Percentiles rank a stretch among this genome's conserved stretches.
Evolutionary conservation across 192 early-diverging fungal species (phyloP).

Genomic region (Podila clonocystis): DNA sequence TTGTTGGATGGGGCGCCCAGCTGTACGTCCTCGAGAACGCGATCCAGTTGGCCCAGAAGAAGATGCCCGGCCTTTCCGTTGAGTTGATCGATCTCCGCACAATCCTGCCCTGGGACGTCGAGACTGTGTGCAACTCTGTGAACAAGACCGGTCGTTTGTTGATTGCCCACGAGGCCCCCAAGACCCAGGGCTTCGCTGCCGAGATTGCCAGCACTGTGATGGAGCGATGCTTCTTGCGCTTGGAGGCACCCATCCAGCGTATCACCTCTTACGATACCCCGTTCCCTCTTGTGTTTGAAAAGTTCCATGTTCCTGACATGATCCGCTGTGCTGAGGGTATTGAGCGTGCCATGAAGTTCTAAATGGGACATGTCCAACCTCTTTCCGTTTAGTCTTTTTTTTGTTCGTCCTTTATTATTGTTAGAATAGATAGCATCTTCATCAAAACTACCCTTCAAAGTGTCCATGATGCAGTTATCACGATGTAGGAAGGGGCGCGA

Average conservation of each 20-base stretch:
- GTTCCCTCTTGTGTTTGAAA: conserved; percentile 93
- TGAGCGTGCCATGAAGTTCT: conserved; percentile 81
- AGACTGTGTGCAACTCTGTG: conserved; percentile 90
- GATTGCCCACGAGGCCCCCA: conserved; percentile 94
- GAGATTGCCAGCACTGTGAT: conserved; percentile 91
- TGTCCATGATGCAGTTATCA: too few species aligned
- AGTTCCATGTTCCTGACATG: conserved; percentile 91
- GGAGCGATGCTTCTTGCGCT: conserved; percentile 90
- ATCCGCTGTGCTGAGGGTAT: conserved; percentile 90
- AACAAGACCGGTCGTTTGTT: conserved; percentile 93
- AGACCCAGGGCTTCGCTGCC: conserved; percentile 89
- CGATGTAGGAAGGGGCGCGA: too few species aligned
- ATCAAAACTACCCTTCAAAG: too few species aligned
- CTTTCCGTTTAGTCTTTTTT: not conserved
- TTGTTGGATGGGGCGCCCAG: conserved; percentile 93
- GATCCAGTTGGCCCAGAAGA: conserved; percentile 84
- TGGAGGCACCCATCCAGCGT: conserved; percentile 91
- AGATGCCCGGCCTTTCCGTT: conserved; percentile 84
- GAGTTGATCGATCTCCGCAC: conserved; percentile 95
- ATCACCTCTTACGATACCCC: conserved; percentile 74
- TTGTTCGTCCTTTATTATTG: not conserved
- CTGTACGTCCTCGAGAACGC: conserved; percentile 94
- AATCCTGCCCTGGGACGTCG: conserved; percentile 92
- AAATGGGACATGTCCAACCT: conserved; percentile 18
- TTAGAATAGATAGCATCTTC: too few species aligned